Evolutionary conservation across 192 early-diverging fungal species (phyloP).

Genomic region (Paraglomus occultum): DNA sequence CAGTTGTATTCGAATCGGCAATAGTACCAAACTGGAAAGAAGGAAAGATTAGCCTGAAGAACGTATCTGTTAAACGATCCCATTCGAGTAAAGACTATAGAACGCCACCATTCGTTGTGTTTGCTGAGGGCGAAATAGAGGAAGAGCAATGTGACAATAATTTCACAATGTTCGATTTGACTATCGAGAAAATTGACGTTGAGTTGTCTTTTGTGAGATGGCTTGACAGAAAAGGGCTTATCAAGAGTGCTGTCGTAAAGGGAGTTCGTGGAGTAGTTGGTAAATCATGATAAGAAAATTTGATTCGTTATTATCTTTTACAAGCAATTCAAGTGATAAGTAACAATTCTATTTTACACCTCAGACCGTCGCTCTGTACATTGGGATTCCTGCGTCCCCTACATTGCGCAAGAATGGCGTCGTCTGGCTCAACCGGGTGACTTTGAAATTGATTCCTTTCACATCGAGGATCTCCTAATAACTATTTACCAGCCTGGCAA

Average conservation of each 20-base stretch:
- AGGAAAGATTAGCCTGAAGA: constrained; percentile 82
- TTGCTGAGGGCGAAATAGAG: constrained; percentile 22
- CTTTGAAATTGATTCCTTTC: constrained; percentile 82
- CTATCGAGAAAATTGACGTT: constrained; percentile 77
- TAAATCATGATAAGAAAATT: constrained; percentile 27
- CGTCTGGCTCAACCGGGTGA: constrained; percentile 67
- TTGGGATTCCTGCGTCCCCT: constrained; percentile 66
- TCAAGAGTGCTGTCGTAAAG: constrained; percentile 78
- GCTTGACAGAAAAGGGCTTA: constrained; percentile 82
- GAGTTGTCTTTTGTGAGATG: constrained; percentile 84
- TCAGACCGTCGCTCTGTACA: constrained; percentile 75
- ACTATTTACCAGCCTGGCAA: constrained; percentile 79
- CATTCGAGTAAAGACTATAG: not conserved
- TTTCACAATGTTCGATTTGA: constrained; percentile 87
- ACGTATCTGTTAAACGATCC: constrained; percentile 54
- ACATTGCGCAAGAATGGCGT: constrained; percentile 59
- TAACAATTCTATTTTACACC: not conserved
- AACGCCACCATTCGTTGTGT: constrained; percentile 23
- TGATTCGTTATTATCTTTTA: not conserved
- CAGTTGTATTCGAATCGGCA: constrained; percentile 85
- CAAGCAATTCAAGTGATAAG: not conserved
- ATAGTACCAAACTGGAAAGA: constrained; percentile 92
- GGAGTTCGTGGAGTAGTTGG: constrained; percentile 84
- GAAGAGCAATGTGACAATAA: constrained; percentile 63
- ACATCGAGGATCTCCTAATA: constrained; percentile 84